These are phyloP conservation scores for Phialophora expanda DNA, from an alignment of 2,329 filamentous ascomycete species.

Conservation along the genomic window DNA sequence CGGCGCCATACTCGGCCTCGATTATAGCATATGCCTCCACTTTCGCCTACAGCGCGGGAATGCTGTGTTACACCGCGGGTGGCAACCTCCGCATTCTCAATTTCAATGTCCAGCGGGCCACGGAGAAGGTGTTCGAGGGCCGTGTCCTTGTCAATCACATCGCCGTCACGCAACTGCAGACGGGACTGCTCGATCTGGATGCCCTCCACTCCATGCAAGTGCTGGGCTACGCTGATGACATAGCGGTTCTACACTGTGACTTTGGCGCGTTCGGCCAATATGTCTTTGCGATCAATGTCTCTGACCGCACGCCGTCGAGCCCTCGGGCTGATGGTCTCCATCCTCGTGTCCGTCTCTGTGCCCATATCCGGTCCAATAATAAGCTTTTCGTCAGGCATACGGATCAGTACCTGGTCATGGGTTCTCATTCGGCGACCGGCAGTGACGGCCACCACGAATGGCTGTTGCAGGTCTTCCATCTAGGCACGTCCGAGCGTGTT, in stretches of 20 bases:
- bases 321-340: conserved; percentile 16
- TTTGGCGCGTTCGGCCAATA: conserved; percentile 52
- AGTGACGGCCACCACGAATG: conserved; percentile 66
- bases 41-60: conserved; percentile 68
- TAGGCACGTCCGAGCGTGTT: conserved; percentile 51
- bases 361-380: conserved; percentile 53
- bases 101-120: conserved; percentile 55
- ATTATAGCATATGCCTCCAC: conserved; percentile 64
- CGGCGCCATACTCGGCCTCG: conserved; percentile 66
- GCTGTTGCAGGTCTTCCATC: conserved; percentile 62
- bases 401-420: conserved; percentile 66
- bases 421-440: conserved; percentile 63
- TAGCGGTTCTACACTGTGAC: conserved; percentile 64
- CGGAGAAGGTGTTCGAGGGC: conserved; percentile 64
- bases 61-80: conserved; percentile 66
- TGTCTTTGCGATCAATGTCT: conserved; percentile 60
- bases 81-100: conserved; percentile 64
- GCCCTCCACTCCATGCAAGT: conserved; percentile 50
- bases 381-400: conserved; percentile 73
- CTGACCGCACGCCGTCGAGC: conserved; percentile 15
- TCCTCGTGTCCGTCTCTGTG: conserved; percentile 50
- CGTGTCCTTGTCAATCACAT: conserved; percentile 47
- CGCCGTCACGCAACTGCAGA: background rate
- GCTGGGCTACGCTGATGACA: conserved; percentile 62
- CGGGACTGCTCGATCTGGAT: conserved; percentile 34